Conservation (phyloP, 2,329 filamentous ascomycete genomes). For the Plenodomus lindquistii region DNA sequence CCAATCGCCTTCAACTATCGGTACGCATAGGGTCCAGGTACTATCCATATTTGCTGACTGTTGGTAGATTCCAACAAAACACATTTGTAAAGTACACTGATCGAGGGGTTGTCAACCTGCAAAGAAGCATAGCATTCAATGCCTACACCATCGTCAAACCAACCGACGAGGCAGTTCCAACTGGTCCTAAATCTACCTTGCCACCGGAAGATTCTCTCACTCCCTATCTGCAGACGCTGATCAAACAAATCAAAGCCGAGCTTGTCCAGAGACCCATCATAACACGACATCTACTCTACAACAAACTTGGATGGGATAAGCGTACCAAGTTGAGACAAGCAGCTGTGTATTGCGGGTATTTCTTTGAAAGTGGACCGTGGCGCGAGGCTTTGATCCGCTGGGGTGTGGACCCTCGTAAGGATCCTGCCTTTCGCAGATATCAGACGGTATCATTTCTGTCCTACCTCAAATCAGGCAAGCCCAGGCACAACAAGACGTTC, state of each 20-base stretch:
- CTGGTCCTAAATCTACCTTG: constrained; percentile 60
- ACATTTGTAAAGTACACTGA: constrained; percentile 68
- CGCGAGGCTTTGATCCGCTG: constrained; percentile 83
- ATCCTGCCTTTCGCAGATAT: constrained; percentile 77
- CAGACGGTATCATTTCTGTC: constrained; percentile 68
- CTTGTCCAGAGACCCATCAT: constrained; percentile 80
- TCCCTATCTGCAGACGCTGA: constrained; percentile 64
- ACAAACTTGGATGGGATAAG: constrained; percentile 63
- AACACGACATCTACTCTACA: constrained; percentile 81
- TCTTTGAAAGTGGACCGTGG: constrained; percentile 92
- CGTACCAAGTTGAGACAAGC: constrained; percentile 69
- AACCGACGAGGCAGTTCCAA: constrained; percentile 65
- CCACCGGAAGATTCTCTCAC: constrained; percentile 56
- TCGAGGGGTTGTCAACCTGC: constrained; percentile 39
- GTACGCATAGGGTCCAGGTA: constrained; percentile 32
- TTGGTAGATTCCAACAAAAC: constrained; percentile 77
- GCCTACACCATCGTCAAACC: constrained; percentile 60
- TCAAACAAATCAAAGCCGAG: constrained; percentile 65
- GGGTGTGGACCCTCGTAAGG: constrained; percentile 80
- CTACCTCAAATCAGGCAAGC: constrained; percentile 33
- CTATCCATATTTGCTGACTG: neutral
- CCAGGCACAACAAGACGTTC: constrained; percentile 29
- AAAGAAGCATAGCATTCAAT: constrained; percentile 28
- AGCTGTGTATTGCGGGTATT: constrained; percentile 84
- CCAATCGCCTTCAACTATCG: constrained; percentile 70